Conservation (phyloP, 225 moss, liverwort and hornwort species). For the Polytrichum commune region DNA sequence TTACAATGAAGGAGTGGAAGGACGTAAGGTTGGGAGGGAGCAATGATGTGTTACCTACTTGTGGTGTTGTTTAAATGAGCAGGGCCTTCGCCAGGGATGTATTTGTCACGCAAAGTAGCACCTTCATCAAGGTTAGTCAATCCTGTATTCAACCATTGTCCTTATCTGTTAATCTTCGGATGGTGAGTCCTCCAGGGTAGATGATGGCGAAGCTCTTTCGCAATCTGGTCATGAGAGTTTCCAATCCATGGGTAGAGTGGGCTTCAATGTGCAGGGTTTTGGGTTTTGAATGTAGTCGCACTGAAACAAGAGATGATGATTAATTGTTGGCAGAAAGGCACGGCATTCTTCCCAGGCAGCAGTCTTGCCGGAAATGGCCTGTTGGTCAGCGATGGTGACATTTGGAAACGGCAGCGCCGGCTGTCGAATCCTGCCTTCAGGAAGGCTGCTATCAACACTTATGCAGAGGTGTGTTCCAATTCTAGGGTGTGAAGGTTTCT, state of each 20-base stretch:
- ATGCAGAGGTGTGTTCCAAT: slow-evolving; percentile 42
- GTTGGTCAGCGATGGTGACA: slow-evolving; percentile 72
- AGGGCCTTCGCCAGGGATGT: slow-evolving; percentile 63
- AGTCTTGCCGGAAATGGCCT: slow-evolving; percentile 75
- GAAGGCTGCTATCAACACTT: slow-evolving; percentile 53
- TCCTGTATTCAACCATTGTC: neutral
- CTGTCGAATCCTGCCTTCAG: slow-evolving; percentile 73
- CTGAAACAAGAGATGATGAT: too few relatives aligned
- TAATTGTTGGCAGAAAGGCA: slow-evolving; percentile 48
- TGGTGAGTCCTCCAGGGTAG: too few relatives aligned
- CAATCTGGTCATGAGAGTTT: too few relatives aligned
- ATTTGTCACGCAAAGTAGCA: slow-evolving; percentile 57
- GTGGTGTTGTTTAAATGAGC: slow-evolving; percentile 11
- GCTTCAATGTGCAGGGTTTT: neutral
- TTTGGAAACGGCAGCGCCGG: slow-evolving; percentile 77
- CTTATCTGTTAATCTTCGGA: neutral
- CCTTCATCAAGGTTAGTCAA: slow-evolving; percentile 58
- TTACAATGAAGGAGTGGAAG: too few relatives aligned
- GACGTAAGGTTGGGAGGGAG: too few relatives aligned
- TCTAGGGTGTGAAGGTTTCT: too few relatives aligned
- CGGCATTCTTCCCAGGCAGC: slow-evolving; percentile 77
- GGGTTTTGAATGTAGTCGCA: too few relatives aligned
- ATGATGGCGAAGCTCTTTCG: too few relatives aligned
- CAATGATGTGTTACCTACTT: neutral
- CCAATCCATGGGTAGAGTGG: neutral